These are phyloP conservation scores for Umbellularia californica DNA, from an alignment of 164 flowering plant species.

Conservation along the genomic window DNA sequence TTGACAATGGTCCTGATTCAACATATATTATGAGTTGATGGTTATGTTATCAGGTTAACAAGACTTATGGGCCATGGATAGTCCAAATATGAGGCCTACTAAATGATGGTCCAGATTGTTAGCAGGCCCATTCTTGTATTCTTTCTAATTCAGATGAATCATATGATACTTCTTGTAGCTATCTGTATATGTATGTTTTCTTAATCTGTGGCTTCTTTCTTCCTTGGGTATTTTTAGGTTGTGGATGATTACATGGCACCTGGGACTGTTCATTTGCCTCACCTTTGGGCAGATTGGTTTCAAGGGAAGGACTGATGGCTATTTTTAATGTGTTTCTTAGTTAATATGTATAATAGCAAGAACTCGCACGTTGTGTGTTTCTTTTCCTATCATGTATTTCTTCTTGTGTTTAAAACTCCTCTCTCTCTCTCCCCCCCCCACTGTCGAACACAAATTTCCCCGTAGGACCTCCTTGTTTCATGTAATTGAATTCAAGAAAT, in stretches of 20 bases:
- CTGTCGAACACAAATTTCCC: background rate
- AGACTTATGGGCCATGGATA: background rate
- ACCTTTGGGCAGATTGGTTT: constrained; percentile 97
- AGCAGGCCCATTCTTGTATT: background rate
- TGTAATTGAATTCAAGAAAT: no score
- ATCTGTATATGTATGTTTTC: background rate
- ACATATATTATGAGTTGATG: no score
- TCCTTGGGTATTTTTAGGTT: constrained; percentile 39
- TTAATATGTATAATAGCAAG: background rate
- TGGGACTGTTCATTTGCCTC: constrained; percentile 77
- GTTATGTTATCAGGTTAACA: no score
- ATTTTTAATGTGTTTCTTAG: background rate
- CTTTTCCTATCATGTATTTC: background rate
- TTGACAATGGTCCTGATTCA: no score
- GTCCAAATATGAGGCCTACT: background rate
- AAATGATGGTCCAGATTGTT: background rate
- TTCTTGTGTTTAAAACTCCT: background rate
- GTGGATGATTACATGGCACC: constrained; percentile 84
- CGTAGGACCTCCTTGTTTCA: no score
- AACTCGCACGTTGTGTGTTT: background rate
- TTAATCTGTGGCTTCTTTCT: background rate
- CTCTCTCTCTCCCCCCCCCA: background rate
- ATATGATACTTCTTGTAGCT: background rate
- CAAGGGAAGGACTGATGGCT: constrained; percentile 66
- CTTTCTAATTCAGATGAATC: background rate